Conservation (phyloP, 257 asterid species). For the Capsicum pubescens region DNA sequence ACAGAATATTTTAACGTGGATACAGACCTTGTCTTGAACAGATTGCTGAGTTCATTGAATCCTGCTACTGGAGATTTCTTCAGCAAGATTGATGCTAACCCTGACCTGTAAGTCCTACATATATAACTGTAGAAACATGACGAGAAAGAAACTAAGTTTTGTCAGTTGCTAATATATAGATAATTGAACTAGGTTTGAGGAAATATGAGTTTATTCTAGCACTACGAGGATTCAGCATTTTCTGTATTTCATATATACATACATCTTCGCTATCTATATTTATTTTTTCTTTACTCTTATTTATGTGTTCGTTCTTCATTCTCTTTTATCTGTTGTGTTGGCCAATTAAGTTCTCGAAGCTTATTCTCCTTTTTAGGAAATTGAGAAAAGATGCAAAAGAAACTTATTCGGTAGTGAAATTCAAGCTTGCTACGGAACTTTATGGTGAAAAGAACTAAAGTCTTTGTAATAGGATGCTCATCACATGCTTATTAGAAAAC, state of each 20-base stretch:
- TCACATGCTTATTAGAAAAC: not conserved
- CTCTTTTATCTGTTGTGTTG: conserved; percentile 1
- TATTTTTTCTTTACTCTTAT: not conserved
- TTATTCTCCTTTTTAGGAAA: not conserved
- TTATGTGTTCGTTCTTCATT: not conserved
- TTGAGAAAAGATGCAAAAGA: not conserved
- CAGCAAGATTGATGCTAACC: conserved; percentile 91
- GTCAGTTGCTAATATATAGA: conserved; percentile 17
- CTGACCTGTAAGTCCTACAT: conserved; percentile 83
- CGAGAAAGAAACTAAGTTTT: not conserved
- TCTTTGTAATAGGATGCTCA: not conserved
- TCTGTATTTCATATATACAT: not conserved
- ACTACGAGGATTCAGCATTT: not conserved
- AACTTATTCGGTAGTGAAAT: not conserved
- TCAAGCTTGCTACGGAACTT: not conserved
- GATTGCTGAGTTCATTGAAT: conserved; percentile 84
- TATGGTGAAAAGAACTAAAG: conserved; percentile 22
- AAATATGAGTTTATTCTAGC: not conserved
- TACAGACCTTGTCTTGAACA: conserved; percentile 85
- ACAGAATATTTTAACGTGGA: conserved; percentile 92
- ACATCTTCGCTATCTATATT: not conserved
- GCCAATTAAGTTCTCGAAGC: conserved; percentile 24
- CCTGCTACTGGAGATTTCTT: conserved; percentile 86
- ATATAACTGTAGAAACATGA: conserved; percentile 11
- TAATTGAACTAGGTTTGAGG: conserved; percentile 8